A percentile compares a stretch with the other conserved stretches of the same genome.
Conservation (phyloP, 805 yeast genomes). For the Hanseniaspora guilliermondii region DNA sequence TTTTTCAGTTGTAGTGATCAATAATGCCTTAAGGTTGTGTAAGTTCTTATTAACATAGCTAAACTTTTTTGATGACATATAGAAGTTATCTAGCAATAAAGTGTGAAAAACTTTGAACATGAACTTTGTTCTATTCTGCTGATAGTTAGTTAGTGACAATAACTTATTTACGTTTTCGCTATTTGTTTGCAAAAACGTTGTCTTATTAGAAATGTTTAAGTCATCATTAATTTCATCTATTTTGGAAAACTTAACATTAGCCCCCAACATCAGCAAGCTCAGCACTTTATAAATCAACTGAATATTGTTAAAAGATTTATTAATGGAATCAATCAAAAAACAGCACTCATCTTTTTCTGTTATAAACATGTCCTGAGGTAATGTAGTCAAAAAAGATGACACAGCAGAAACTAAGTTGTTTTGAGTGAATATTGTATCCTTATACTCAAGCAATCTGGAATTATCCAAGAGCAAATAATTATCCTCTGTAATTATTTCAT, state of each 20-base stretch:
- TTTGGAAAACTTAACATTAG: conserved; percentile 21
- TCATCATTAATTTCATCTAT: conserved; percentile 19
- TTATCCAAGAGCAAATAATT: conserved; percentile 26
- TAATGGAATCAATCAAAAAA: conserved; percentile 21
- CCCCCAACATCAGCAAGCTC: conserved; percentile 27
- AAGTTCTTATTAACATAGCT: neutral
- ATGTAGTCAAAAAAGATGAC: conserved; percentile 35
- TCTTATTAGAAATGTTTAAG: conserved; percentile 14
- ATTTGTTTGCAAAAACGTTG: conserved; percentile 20
- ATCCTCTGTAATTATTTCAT: conserved; percentile 13
- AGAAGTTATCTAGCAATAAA: conserved; percentile 1
- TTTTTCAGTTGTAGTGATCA: neutral
- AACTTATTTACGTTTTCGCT: conserved; percentile 14
- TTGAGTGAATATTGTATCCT: conserved; percentile 34
- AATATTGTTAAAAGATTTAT: conserved; percentile 4
- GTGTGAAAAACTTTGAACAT: conserved; percentile 1
- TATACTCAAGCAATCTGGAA: conserved; percentile 26
- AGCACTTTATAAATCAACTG: conserved; percentile 35
- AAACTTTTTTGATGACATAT: neutral
- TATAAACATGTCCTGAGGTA: conserved; percentile 31
- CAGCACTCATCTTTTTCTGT: conserved; percentile 24
- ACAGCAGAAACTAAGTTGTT: conserved; percentile 41
- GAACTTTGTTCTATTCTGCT: neutral
- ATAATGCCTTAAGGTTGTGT: neutral
- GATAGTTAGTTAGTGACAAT: neutral